Evolutionary conservation across 352 stramenopile species (phyloP), one percentile per base, ranked within the genome.

Genomic region (Phytophthora brassicae): DNA sequence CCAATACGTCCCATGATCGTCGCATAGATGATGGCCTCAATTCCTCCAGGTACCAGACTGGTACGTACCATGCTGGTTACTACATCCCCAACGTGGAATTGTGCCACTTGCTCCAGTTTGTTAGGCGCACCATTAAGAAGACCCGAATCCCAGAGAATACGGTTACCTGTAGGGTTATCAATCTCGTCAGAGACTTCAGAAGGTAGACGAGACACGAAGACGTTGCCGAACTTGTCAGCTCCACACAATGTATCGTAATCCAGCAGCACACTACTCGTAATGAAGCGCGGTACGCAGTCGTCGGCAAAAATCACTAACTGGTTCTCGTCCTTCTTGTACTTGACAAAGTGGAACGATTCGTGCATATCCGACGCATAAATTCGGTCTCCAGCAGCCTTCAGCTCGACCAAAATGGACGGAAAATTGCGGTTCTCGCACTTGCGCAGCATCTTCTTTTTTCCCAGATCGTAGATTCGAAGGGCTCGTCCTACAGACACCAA

Each of bases 201-300:
- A 43, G 96, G 96, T 41, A 99, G 62, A 11, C 97, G 85, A 35
- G 98, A 77, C 14, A 99, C 85, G 56, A 98, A 99, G 11, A 99
- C 77, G 75, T 99, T 99, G 31, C 98, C 98, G 75, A 99, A 99
- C 70, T 99, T 99, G 80, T 99, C 97, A 1, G 86, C 96, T 46
- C 97, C 97, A 7, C 96, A 97, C 29, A 99, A 87, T 19, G 97
- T 99, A 64, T 99, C 97, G 67, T 99, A 99, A 79, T 99, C 98
- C 6, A 99, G 49, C 71, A 95, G 54, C 78, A 94, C 63, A 75
- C 90, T 86, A 64, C 86, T 72, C 1, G 86, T 95, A 51, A 95
- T 82, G 46, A 89, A 90, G 12, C 86, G 81, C 23, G 89, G 88
- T 17, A 96, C 84, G 54, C 81, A 90, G 74, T 99, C 97, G 68